Evolutionary conservation across 169 alveolate species (phyloP).

Genomic region (Eimeria acervulina): DNA sequence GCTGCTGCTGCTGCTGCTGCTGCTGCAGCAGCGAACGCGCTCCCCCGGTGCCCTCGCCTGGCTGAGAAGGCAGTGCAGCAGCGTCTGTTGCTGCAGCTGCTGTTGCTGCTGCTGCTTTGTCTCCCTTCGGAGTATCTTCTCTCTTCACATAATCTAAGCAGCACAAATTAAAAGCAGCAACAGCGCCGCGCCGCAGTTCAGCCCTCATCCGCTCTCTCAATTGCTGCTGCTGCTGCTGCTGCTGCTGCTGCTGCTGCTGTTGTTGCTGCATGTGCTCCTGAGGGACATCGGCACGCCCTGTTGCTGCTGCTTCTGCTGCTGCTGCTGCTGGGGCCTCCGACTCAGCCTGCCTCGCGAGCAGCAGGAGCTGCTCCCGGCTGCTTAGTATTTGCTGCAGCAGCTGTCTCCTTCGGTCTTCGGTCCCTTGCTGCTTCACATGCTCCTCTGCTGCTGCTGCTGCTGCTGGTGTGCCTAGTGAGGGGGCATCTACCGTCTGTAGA

Average conservation of each 20-base stretch:
- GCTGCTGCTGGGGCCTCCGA: constrained; percentile 10
- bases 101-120: background rate
- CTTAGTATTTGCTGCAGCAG: constrained; percentile 19
- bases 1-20: constrained; percentile 40
- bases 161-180: constrained; percentile 9
- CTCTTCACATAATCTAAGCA: background rate
- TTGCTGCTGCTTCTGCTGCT: constrained; percentile 34
- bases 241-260: constrained; percentile 37
- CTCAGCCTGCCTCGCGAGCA: constrained; percentile 31
- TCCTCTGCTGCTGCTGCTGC: background rate
- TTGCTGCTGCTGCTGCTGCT: constrained; percentile 17
- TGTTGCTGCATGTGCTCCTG: too few relatives aligned
- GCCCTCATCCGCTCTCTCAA: constrained; percentile 4
- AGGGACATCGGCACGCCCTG: too few relatives aligned
- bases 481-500: background rate
- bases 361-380: constrained; percentile 52
- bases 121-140: background rate
- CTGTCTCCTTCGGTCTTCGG: background rate
- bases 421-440: background rate
- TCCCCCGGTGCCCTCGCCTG: background rate
- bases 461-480: too few relatives aligned
- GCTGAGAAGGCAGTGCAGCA: background rate
- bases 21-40: background rate
- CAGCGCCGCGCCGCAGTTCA: constrained; percentile 29
- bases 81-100: constrained; percentile 3